Evolutionary conservation across 164 flowering plant genomes (phyloP), one percentile per base, ranked within the genome.

Genomic region (Berberis thunbergii): DNA sequence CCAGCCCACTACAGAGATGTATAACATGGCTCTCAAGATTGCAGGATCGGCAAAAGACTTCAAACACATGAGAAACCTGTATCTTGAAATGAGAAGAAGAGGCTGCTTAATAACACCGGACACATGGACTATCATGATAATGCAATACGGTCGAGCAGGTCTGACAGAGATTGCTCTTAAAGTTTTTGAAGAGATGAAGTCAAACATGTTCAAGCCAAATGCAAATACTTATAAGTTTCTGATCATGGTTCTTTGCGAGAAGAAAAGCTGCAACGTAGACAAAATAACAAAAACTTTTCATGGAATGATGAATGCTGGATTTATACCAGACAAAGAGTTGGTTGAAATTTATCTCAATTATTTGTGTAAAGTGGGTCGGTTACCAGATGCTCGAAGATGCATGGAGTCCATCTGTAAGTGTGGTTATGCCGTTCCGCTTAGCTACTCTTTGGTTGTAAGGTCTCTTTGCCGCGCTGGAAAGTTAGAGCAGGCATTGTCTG

Each of bases 21-120:
- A 86, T 75, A 85, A 93, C 80, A 80, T 80, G 84, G 96, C 85
- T 10, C 86, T 93, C 52, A 90, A 90, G 71, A 66, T 88, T 13
- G 64, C 96, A 6, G 98, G 98, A 41, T 64, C 70, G 41, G 87
- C 80, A 2, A 88, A 93, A 76, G 85, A 89, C 76, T 93, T 90
- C 70, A 81, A 75, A 70, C 78, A 80, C 71, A 93, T 90, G 98
- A 84, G 91, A 75, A 71, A 55, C 58, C 84, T 93, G 6, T 84
- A 79, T 61, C 67, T 44, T 55, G 97, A 93, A 70, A 90, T 26
- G 26, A 26, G 26, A 26, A 26, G 26, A 26, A 26, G 26, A 26
- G 26, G 26, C 26, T 26, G 26, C 26, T 26, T 26, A 26, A 26
- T 26, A 26, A 26, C 26, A 26, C 26, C 26, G 26, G 26, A 26